These are phyloP conservation scores for Novymonas esmeraldas DNA, from an alignment of 208 protist genomes.

Conservation along the genomic window DNA sequence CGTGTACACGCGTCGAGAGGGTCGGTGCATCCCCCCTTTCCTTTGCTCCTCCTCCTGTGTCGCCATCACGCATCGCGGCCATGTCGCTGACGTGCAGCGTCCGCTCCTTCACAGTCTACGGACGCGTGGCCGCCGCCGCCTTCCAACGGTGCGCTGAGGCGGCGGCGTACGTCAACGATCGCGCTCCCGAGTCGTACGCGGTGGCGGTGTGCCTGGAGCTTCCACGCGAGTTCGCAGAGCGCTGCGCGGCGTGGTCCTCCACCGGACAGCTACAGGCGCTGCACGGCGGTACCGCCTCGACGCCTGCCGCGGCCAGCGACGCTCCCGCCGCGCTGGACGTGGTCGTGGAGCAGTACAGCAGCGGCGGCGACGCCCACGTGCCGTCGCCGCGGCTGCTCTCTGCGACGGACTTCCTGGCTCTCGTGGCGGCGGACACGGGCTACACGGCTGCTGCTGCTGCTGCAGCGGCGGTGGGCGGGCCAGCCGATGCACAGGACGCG, in stretches of 20 bases:
- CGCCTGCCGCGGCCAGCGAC: neutral
- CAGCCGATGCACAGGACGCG: too few relatives aligned
- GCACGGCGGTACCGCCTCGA: constrained; percentile 4
- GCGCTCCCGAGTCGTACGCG: constrained; percentile 52
- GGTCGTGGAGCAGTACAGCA: constrained; percentile 38
- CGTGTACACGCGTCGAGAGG: too few relatives aligned
- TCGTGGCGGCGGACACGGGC: constrained; percentile 39
- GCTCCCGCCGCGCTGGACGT: constrained; percentile 6
- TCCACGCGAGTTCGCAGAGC: constrained; percentile 66
- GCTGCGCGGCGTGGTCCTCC: constrained; percentile 31
- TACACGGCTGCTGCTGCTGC: constrained; percentile 52
- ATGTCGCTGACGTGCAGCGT: too few relatives aligned
- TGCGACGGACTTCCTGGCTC: constrained; percentile 51
- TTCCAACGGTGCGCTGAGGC: constrained; percentile 85
- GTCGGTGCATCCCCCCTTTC: neutral
- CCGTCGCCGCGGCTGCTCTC: constrained; percentile 21
- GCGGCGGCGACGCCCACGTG: constrained; percentile 5
- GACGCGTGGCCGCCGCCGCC: constrained; percentile 46
- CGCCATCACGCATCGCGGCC: constrained; percentile 11
- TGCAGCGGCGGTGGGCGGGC: too few relatives aligned
- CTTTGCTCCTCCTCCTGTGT: neutral
- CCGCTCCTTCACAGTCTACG: constrained; percentile 55
- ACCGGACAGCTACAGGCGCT: neutral
- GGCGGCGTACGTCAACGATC: constrained; percentile 63
- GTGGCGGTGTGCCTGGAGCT: constrained; percentile 59